A percentile compares a stretch with the other conserved stretches of the same genome.
Conservation (phyloP, 768 basidiomycete genomes). For the Tylopilus rubrobrunneus region DNA sequence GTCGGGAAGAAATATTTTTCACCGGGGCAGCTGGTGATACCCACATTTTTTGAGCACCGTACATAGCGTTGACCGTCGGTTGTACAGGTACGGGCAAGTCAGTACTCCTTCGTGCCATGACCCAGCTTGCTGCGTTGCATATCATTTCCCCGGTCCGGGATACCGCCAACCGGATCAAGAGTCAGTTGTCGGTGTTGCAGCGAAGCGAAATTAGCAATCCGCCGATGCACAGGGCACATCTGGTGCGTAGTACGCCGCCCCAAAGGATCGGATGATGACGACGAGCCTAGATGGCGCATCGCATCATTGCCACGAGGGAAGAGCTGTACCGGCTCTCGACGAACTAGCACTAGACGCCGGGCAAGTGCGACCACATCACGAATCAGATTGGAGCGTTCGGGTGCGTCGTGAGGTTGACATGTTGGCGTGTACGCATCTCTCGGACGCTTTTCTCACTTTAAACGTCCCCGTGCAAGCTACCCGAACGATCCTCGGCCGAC, state of each 20-base stretch:
- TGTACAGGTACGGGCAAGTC: too few relatives aligned
- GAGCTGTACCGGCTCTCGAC: slow-evolving; percentile 66
- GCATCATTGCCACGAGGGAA: slow-evolving; percentile 86
- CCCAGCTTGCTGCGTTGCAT: too few relatives aligned
- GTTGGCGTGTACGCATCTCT: neutral
- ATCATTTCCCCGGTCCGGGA: slow-evolving; percentile 64
- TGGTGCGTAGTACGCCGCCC: slow-evolving; percentile 47
- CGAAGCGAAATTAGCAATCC: slow-evolving; percentile 96
- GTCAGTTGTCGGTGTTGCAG: slow-evolving; percentile 88
- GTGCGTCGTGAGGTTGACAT: too few relatives aligned
- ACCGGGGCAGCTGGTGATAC: too few relatives aligned
- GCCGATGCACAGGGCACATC: slow-evolving; percentile 83
- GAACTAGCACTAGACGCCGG: slow-evolving; percentile 80
- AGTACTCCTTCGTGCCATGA: too few relatives aligned
- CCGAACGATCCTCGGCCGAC: neutral
- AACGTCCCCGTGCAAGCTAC: neutral
- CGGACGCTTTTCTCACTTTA: neutral
- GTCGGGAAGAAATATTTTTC: too few relatives aligned
- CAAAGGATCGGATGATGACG: neutral
- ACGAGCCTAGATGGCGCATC: slow-evolving; percentile 53
- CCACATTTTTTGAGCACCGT: too few relatives aligned
- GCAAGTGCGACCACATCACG: slow-evolving; percentile 94
- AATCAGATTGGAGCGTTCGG: slow-evolving; percentile 99
- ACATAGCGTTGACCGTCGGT: too few relatives aligned
- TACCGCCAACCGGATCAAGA: slow-evolving; percentile 68